These are phyloP conservation scores for Globisporangium parvum DNA, from an alignment of 352 stramenopile genomes.

Conservation along the genomic window DNA sequence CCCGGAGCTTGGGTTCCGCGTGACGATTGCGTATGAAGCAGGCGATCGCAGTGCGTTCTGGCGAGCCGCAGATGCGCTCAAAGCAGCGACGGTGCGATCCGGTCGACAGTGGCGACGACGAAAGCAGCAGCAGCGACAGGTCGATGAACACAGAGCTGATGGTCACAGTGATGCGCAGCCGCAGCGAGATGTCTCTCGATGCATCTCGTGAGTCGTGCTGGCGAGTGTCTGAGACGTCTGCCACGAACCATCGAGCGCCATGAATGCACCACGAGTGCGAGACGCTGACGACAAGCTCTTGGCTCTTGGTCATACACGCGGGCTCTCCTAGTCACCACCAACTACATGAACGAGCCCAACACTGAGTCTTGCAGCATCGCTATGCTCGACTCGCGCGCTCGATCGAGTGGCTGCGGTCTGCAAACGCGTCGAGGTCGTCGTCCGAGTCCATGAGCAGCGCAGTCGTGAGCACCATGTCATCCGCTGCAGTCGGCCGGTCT, in stretches of 20 bases:
- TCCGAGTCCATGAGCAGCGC: slow-evolving; percentile 2
- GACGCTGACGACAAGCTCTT: too few species aligned
- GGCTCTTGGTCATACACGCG: too few species aligned
- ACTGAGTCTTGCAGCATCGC: neutral
- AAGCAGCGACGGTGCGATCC: slow-evolving; percentile 51
- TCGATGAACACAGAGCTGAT: too few species aligned
- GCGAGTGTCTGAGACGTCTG: neutral
- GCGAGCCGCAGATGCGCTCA: slow-evolving; percentile 46
- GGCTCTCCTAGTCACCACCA: too few species aligned
- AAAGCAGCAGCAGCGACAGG: slow-evolving; percentile 25
- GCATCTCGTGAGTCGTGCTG: neutral
- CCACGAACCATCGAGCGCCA: neutral
- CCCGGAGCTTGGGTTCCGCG: slow-evolving; percentile 20
- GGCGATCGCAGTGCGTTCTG: slow-evolving; percentile 63
- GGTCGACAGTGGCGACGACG: slow-evolving; percentile 62
- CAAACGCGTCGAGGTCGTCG: slow-evolving; percentile 1
- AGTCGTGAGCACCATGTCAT: slow-evolving; percentile 2
- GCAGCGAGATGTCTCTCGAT: slow-evolving; percentile 3
- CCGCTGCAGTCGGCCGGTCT: neutral
- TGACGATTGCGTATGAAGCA: slow-evolving; percentile 40
- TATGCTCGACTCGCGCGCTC: neutral
- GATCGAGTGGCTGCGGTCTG: neutral
- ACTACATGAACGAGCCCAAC: neutral
- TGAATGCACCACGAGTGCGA: too few species aligned
- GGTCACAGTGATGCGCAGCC: too few species aligned